Percentiles rank a stretch among this genome's conserved stretches.
Evolutionary conservation across 192 early-diverging fungal genomes (phyloP).

Genomic region (Podila clonocystis): DNA sequence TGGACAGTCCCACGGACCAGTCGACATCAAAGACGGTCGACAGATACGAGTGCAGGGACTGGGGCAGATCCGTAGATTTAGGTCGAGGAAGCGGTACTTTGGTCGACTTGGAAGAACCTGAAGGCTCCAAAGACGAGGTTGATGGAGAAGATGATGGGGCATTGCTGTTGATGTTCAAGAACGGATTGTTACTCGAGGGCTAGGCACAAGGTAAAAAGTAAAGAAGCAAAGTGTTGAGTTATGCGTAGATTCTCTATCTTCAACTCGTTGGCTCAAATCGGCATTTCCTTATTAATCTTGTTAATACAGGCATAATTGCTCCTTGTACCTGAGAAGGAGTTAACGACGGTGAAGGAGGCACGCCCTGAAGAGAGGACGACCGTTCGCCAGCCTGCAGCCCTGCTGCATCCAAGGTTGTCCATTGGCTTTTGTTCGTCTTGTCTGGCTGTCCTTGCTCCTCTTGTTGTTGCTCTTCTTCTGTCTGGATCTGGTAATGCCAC

Average conservation of each 20-base stretch:
- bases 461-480: background rate
- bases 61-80: constrained; percentile 19
- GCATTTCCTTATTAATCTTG: too few species aligned
- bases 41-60: constrained; percentile 36
- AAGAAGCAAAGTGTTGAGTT: too few species aligned
- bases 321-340: too few species aligned
- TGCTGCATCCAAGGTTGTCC: constrained; percentile 8
- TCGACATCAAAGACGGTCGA: constrained; percentile 37
- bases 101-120: background rate
- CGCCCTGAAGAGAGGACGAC: background rate
- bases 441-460: constrained; percentile 3
- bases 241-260: too few species aligned
- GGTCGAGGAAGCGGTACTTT: constrained; percentile 10
- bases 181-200: background rate
- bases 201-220: background rate
- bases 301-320: too few species aligned
- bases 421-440: constrained; percentile 1
- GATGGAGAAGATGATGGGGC: background rate
- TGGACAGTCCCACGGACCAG: constrained; percentile 29
- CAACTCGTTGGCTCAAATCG: too few species aligned
- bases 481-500: constrained; percentile 11
- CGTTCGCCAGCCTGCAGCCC: background rate
- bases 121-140: background rate
- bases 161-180: background rate
- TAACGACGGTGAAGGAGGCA: too few species aligned